Base-by-base conservation (phyloP, 78 protist species). In the Cavenderia fasciculata region DNA sequence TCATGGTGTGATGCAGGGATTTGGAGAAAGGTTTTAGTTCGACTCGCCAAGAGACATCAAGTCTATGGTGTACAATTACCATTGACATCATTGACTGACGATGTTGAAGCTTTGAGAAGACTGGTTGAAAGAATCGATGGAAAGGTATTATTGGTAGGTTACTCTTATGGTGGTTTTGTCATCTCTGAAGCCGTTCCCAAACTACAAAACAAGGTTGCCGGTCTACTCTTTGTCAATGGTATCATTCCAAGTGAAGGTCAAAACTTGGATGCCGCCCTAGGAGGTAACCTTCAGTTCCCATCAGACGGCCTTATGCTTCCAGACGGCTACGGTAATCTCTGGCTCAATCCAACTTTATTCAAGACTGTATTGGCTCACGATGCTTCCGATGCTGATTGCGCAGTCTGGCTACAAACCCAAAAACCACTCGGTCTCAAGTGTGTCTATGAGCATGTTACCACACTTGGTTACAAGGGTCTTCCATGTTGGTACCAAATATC, bases 91-190 rank as follows among this genome's bases (percentile, higher is more conserved):
- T 63, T 77, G 29, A 49, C 51, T 4, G 59, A 77, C 34, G 87
- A 77, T 62, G 51, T 77, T 12, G 75, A 77, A 49, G 19, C 56
- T 23, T 38, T 65, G 0, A 62, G 12, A 2, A 38, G 54, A 27
- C 63, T 77, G 25, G 69, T 77, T 33, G 74, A 46, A 16, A 8
- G 7, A 16, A 73, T 51, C 44, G 43, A 40, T 19, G 76, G 76
- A 69, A 69, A 69, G 2, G 76, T 69, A 46, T 46, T 69, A 41
- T 46, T 69, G 10, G 76, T 69, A 27, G 76, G 76, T 1, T 46
- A 69, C 31, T 69, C 76, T 2, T 69, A 69, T 47, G 76, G 76
- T 47, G 76, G 76, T 69, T 33, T 40, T 23, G 76, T 69, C 3
- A 25, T 29, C 1, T 31, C 59, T 27, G 76, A 46, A 46, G 76